These are phyloP conservation scores for Leccinellum luteum DNA, from an alignment of 768 basidiomycete species.

Conservation along the genomic window DNA sequence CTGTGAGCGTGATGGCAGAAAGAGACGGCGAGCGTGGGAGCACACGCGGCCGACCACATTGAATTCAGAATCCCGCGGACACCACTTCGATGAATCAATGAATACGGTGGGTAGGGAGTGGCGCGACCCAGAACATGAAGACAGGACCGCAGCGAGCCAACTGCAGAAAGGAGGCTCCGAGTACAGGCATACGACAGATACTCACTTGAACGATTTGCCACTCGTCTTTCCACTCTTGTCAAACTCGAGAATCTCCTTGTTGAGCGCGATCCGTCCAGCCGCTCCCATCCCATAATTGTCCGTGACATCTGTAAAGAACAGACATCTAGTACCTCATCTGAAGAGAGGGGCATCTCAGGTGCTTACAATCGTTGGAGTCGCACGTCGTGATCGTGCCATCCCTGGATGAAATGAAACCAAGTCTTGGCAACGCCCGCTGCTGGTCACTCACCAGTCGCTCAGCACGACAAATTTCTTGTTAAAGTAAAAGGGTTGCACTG, in stretches of 20 bases:
- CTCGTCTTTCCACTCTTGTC: conserved; percentile 18
- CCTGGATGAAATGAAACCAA: conserved; percentile 34
- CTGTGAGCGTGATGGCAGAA: conserved; percentile 10
- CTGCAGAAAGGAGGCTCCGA: background rate
- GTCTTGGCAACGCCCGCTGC: background rate
- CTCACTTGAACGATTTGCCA: conserved; percentile 45
- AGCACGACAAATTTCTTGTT: conserved; percentile 84
- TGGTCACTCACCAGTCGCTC: conserved; percentile 75
- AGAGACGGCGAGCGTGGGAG: conserved; percentile 7
- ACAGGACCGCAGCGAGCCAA: background rate
- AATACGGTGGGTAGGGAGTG: background rate
- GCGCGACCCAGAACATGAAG: background rate
- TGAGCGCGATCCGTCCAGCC: conserved; percentile 63
- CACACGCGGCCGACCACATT: background rate
- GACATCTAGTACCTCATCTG: background rate
- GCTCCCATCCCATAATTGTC: conserved; percentile 88
- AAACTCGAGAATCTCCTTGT: conserved; percentile 63
- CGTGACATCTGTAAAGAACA: conserved; percentile 60
- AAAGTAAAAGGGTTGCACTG: conserved; percentile 25
- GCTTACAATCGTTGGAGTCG: conserved; percentile 90
- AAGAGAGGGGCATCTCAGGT: background rate
- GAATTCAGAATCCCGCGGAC: conserved; percentile 7
- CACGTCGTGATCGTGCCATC: conserved; percentile 91
- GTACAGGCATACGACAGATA: background rate
- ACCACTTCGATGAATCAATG: background rate